Conservation (phyloP, 2,329 filamentous ascomycete species). For the Aspergillus amoenus region DNA sequence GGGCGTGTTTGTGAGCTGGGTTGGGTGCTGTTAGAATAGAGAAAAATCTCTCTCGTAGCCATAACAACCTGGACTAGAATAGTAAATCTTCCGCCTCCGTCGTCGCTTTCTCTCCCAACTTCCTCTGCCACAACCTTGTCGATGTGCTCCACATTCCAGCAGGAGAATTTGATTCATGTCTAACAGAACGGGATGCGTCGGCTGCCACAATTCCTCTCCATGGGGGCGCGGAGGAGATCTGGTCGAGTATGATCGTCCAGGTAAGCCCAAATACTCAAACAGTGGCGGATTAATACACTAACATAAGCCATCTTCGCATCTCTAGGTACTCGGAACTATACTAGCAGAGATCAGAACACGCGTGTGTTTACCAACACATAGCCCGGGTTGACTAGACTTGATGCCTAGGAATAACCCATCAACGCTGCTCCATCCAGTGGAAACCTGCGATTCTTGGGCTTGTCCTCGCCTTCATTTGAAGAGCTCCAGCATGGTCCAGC, state of each 20-base stretch:
- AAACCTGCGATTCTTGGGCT: neutral
- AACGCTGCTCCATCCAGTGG: neutral
- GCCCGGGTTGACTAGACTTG: neutral
- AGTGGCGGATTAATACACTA: neutral
- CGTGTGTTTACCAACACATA: neutral
- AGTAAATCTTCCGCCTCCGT: neutral
- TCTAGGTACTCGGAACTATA: neutral
- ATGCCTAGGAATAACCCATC: neutral
- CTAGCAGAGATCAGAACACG: neutral
- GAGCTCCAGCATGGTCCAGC: neutral
- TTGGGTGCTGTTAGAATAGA: neutral
- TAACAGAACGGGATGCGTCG: neutral
- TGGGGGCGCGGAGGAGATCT: neutral
- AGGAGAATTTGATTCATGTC: neutral
- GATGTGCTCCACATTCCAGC: neutral
- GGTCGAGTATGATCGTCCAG: neutral
- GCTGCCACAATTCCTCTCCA: neutral
- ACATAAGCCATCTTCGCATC: constrained; percentile 5
- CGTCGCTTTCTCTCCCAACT: neutral
- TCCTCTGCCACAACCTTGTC: neutral
- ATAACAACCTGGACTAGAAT: neutral
- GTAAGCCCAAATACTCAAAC: neutral
- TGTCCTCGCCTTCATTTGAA: neutral
- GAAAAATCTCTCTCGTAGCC: neutral
- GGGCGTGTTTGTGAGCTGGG: neutral